A percentile compares a stretch with the other conserved stretches of the same genome.
These are phyloP conservation scores for Moniliophthora roreri DNA, from an alignment of 1,284 basidiomycete genomes.

Conservation along the genomic window DNA sequence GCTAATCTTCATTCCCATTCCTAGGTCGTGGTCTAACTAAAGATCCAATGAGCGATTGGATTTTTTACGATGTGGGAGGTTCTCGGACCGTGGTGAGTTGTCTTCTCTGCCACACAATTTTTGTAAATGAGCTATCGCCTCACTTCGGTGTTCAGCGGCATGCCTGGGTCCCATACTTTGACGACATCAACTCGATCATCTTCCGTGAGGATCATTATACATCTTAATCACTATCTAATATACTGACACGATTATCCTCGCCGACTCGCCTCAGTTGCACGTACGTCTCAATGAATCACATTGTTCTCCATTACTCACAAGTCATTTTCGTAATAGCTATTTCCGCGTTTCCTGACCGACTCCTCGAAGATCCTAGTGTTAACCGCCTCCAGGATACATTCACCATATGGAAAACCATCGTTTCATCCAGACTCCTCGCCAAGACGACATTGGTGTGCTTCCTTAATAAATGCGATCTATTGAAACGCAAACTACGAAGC, in stretches of 20 bases:
- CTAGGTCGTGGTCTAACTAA: constrained; percentile 17
- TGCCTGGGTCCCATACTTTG: constrained; percentile 68
- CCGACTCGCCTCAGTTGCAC: constrained; percentile 27
- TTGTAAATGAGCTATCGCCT: too few species aligned
- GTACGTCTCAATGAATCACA: constrained; percentile 21
- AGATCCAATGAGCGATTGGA: constrained; percentile 42
- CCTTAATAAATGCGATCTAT: constrained; percentile 64
- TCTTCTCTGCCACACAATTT: not conserved
- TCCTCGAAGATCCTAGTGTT: constrained; percentile 56
- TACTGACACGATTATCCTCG: not conserved
- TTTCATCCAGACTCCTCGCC: constrained; percentile 53
- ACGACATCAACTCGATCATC: constrained; percentile 64
- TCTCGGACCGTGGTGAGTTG: constrained; percentile 45
- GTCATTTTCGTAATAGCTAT: constrained; percentile 43
- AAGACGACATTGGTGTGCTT: constrained; percentile 60
- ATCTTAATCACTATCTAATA: not conserved
- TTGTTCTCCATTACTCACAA: not conserved
- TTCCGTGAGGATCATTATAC: constrained; percentile 39
- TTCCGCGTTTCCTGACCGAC: constrained; percentile 63
- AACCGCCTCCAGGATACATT: constrained; percentile 70
- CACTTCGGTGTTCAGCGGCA: constrained; percentile 36
- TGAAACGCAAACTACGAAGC: constrained; percentile 35
- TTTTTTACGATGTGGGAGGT: constrained; percentile 53
- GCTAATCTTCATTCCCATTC: constrained; percentile 1
- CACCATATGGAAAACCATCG: constrained; percentile 60